phyloP scores from a whole-genome alignment of 192 early-diverging fungal genomes.

The Dissophora ornata region DNA sequence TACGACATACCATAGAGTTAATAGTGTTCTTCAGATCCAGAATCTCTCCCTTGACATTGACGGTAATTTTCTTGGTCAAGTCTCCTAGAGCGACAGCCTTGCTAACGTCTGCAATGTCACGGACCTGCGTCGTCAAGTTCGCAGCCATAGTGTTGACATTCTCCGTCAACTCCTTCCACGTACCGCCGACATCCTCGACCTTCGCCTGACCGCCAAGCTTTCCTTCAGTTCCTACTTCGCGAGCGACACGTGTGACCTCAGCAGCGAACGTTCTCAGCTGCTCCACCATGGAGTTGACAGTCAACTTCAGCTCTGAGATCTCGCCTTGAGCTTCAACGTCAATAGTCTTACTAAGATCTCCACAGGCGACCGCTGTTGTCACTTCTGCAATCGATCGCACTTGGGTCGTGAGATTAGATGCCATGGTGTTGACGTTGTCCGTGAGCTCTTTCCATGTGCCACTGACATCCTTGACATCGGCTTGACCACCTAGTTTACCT shows the following conservation, averaged over 20 bases:
- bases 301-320: slow-evolving; percentile 60
- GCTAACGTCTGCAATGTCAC: slow-evolving; percentile 71
- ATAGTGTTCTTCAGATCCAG: slow-evolving; percentile 76
- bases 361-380: slow-evolving; percentile 66
- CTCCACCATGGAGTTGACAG: slow-evolving; percentile 68
- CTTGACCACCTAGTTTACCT: slow-evolving; percentile 66
- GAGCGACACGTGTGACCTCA: slow-evolving; percentile 75
- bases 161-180: slow-evolving; percentile 69
- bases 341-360: slow-evolving; percentile 64
- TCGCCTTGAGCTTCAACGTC: slow-evolving; percentile 64
- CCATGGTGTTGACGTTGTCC: slow-evolving; percentile 74
- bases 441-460: slow-evolving; percentile 77
- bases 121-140: slow-evolving; percentile 68
- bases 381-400: slow-evolving; percentile 71
- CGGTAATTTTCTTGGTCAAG: slow-evolving; percentile 67
- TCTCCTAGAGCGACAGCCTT: slow-evolving; percentile 70
- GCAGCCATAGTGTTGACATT: slow-evolving; percentile 72
- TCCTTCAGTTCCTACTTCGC: slow-evolving; percentile 73
- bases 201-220: slow-evolving; percentile 67
- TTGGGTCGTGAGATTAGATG: slow-evolving; percentile 63
- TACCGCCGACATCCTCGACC: slow-evolving; percentile 63
- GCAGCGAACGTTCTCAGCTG: slow-evolving; percentile 65
- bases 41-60: slow-evolving; percentile 78
- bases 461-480: slow-evolving; percentile 61
- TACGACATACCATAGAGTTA: slow-evolving; percentile 63